A percentile compares a stretch with the other conserved stretches of the same genome.
These are phyloP conservation scores for Grosmannia huntii DNA, from an alignment of 2,329 filamentous ascomycete species.

Conservation along the genomic window DNA sequence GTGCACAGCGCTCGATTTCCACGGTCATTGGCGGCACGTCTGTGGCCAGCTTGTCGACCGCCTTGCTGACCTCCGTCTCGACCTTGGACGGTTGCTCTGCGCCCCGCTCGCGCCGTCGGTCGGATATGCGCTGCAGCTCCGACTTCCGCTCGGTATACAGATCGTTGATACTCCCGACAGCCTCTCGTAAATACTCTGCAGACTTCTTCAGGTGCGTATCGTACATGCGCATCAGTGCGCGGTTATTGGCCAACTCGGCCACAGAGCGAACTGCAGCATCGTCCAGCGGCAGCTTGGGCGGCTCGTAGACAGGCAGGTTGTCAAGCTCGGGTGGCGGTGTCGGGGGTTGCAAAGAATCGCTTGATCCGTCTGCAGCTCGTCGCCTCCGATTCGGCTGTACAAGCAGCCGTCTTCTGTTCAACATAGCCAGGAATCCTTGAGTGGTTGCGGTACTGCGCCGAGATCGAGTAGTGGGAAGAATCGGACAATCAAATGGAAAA, in stretches of 20 bases:
- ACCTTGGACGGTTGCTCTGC: conserved; percentile 9
- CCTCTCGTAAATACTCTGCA: conserved; percentile 27
- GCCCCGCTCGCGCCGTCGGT: conserved; percentile 22
- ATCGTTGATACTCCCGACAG: conserved; percentile 36
- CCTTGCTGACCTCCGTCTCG: conserved; percentile 21
- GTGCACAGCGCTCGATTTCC: conserved; percentile 32
- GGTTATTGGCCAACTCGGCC: conserved; percentile 27
- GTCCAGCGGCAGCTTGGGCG: conserved; percentile 32
- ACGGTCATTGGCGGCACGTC: conserved; percentile 29
- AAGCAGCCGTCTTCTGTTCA: conserved; percentile 6
- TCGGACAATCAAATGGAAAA: not conserved
- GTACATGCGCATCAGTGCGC: conserved; percentile 28
- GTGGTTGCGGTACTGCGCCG: not conserved
- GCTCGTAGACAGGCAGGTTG: conserved; percentile 36
- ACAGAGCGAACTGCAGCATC: conserved; percentile 25
- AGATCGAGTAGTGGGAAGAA: not conserved
- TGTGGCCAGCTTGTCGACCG: conserved; percentile 22
- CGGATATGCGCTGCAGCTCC: conserved; percentile 18
- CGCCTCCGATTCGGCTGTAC: conserved; percentile 6
- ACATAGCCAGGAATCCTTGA: not conserved
- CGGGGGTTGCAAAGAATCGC: not conserved
- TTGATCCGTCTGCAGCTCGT: not conserved
- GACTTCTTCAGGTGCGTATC: conserved; percentile 33
- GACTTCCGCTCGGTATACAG: conserved; percentile 22
- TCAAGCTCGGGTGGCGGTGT: conserved; percentile 8